Evolutionary conservation across 2,329 filamentous ascomycete species (phyloP).

Genomic region (Pseudophaeomoniella oleicola): DNA sequence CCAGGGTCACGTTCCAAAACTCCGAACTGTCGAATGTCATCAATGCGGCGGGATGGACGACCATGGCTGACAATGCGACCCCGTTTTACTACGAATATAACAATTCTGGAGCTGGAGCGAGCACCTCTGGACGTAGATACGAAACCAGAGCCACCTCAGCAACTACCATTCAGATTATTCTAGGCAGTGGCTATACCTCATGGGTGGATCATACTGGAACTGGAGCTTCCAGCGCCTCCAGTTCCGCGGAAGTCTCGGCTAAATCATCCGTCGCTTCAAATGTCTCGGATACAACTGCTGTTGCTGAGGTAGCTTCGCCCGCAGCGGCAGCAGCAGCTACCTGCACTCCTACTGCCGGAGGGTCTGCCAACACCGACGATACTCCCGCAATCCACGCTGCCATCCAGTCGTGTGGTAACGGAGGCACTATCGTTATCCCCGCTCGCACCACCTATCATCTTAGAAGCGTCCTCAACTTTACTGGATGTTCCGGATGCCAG

Average conservation of each 20-base stretch:
- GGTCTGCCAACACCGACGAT: conserved; percentile 22
- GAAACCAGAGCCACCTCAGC: conserved; percentile 11
- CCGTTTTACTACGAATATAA: conserved; percentile 18
- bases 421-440: conserved; percentile 31
- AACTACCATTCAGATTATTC: conserved; percentile 14
- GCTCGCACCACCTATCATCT: conserved; percentile 26
- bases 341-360: conserved; percentile 19
- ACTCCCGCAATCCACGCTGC: conserved; percentile 28
- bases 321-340: too few species aligned
- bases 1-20: conserved; percentile 20
- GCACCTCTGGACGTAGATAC: conserved; percentile 10
- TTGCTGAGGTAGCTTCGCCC: too few species aligned
- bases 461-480: conserved; percentile 27
- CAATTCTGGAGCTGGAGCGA: conserved; percentile 14
- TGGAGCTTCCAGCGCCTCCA: too few species aligned
- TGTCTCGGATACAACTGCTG: too few species aligned
- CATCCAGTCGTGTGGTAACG: conserved; percentile 24
- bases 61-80: conserved; percentile 16
- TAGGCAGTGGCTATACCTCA: conserved; percentile 11
- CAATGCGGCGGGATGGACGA: conserved; percentile 18
- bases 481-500: conserved; percentile 28
- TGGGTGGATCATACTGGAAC: too few species aligned
- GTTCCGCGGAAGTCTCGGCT: too few species aligned
- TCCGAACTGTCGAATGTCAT: conserved; percentile 15
- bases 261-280: too few species aligned